Base-by-base conservation (phyloP, 129 eudicot genomes). In the Centella asiatica region DNA sequence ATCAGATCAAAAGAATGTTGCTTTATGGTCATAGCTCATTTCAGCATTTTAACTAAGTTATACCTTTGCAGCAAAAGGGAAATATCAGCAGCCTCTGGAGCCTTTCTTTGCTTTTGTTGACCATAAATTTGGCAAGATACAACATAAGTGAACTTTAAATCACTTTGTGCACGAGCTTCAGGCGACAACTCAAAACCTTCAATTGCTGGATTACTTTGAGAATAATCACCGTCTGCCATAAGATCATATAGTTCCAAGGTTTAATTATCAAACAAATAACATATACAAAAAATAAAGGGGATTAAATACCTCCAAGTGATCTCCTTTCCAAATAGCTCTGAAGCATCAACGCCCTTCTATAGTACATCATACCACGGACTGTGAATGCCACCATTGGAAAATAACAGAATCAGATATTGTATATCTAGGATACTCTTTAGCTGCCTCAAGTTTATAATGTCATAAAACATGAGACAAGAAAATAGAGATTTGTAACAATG, bases 311-410 rank as follows among this genome's bases (percentile, higher is more conserved):
- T 81, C 85, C 89, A 28, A 87, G 32, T 57, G 90, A 77, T 77
- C 98, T 83, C 61, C 59, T 80, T 72, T 92, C 98, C 69, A 87
- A 66, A 72, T 69, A 78, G 69, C 96, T 84, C 73, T 92, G 98
- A 37, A 92, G 95, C 98, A 87, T 87, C 72, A 92, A 74, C 19
- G 98, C 98, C 76, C 95, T 80, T 74, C 98, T 82, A 67, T 92
- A 92, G 71, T 92, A 92, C 98, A 92, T 92, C 98, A 92, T 92
- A 32, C 98, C 98, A 63, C 98, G 94, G 46, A 92, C 98, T 92
- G 68, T 64, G 74, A 44, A 71, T 55, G n/a, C 66, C 53, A 40
- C 61, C 44, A 70, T 26, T 33, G 60, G 11, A 52, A 56, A 66
- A 8, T 26, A 60, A 55, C 67, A 76, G 7, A 33, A 32, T 60